Percentiles rank a stretch among this genome's conserved stretches.
phyloP scores from a whole-genome alignment of 2,329 filamentous ascomycete genomes.

The Alternaria postmessia region DNA sequence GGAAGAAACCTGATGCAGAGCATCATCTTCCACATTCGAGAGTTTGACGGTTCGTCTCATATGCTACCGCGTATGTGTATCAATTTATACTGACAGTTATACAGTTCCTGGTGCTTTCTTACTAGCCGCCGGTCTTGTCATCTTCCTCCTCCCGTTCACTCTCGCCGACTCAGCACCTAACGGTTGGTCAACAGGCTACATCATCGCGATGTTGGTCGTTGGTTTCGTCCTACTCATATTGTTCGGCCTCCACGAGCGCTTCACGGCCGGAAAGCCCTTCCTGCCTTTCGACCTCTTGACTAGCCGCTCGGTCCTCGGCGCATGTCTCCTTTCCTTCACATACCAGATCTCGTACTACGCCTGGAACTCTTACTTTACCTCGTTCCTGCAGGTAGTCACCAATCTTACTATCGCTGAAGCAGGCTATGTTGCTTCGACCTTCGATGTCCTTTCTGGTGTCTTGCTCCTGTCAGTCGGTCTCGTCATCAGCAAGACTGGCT shows the following conservation, averaged over 20 bases:
- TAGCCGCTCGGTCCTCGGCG: constrained; percentile 56
- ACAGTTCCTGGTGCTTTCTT: constrained; percentile 65
- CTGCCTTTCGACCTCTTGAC: constrained; percentile 49
- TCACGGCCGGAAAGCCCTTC: constrained; percentile 48
- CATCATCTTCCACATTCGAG: constrained; percentile 62
- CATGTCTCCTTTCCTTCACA: constrained; percentile 57
- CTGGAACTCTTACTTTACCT: constrained; percentile 50
- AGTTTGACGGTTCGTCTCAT: constrained; percentile 61
- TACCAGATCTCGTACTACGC: constrained; percentile 36
- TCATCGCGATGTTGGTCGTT: constrained; percentile 49
- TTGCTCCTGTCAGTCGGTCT: constrained; percentile 26
- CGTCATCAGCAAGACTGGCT: constrained; percentile 30
- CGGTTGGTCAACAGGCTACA: constrained; percentile 34
- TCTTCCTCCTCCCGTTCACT: constrained; percentile 76
- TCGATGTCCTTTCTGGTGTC: constrained; percentile 41
- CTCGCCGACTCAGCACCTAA: constrained; percentile 30
- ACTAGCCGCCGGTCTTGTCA: constrained; percentile 64
- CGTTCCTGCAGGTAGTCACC: constrained; percentile 50
- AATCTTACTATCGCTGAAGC: constrained; percentile 35
- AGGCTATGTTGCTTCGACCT: constrained; percentile 38
- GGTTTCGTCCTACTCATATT: constrained; percentile 41
- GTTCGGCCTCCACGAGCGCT: constrained; percentile 51
- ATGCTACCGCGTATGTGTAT: accelerated
- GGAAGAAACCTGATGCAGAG: constrained; percentile 56
- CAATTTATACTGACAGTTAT: background rate